A percentile compares a stretch with the other conserved stretches of the same genome.
Evolutionary conservation across 176 grass and related monocot genomes (phyloP).

Genomic region (Thalia dealbata): DNA sequence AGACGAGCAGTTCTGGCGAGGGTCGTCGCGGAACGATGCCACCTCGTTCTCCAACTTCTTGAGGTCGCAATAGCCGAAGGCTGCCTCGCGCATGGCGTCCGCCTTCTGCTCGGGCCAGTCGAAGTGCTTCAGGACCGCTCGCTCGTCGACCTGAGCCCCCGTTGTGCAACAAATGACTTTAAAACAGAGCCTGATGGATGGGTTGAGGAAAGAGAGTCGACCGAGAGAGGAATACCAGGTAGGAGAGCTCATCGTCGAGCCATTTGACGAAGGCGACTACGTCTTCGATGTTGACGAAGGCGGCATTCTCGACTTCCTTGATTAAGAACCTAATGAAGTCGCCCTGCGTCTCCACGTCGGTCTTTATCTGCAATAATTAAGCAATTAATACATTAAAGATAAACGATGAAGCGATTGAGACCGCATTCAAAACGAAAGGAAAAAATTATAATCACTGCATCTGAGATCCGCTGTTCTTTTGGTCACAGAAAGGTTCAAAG

Average conservation of each 20-base stretch:
- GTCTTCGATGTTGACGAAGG: conserved; percentile 63
- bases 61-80: conserved; percentile 89
- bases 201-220: background rate
- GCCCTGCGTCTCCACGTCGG: conserved; percentile 83
- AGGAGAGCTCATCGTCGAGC: conserved; percentile 93
- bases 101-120: conserved; percentile 96
- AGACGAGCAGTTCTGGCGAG: conserved; percentile 48
- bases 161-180: background rate
- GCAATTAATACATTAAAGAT: background rate
- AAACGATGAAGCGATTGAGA: background rate
- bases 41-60: conserved; percentile 64
- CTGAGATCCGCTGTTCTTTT: background rate
- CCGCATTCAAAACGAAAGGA: background rate
- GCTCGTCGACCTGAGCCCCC: conserved; percentile 67
- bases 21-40: conserved; percentile 47
- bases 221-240: conserved; percentile 39
- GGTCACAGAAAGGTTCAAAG: background rate
- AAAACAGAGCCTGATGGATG: background rate
- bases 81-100: conserved; percentile 91
- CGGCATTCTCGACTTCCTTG: conserved; percentile 61
- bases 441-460: background rate
- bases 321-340: conserved; percentile 82
- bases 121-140: conserved; percentile 98
- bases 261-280: conserved; percentile 96
- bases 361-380: conserved; percentile 53